Base-by-base conservation (phyloP, 2,329 filamentous ascomycete species). In the Bretziella fagacearum region DNA sequence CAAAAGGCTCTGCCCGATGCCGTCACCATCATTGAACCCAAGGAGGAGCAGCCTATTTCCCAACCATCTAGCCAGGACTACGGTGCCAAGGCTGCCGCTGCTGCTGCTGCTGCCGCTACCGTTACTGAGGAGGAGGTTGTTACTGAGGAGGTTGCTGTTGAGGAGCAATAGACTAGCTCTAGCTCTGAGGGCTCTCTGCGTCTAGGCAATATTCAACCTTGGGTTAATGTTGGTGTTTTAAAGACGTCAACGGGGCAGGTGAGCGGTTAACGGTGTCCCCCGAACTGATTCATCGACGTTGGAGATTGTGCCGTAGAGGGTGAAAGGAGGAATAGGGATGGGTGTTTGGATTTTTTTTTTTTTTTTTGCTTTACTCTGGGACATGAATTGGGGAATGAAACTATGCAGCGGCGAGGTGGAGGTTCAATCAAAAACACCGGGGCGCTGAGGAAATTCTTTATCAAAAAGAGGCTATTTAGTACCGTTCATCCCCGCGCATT, bases 21-120 rank as follows among this genome's bases (percentile, higher is more conserved):
- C 66, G 91, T 98, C 68, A 96, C 89, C 67, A 91, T 98, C 71
- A 94, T 96, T 70, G 91, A 98, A 77, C 93, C 91, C 71, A 98
- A 98, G 84, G 91, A 98, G 73, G 91, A 98, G 79, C 78, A 87
- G 66, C 79, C 81, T 60, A 81, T 96, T 56, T 77, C 94, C 60
- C 86, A 94, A 70, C 91, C 91, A 64, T 81, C 89, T 69, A 89
- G 81, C 70, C 86, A 95, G 73, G 93, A 98, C 74, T 98, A 98
- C 72, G 91, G 91, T 62, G 85, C 89, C 59, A 98, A 98, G 84
- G 73, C 73, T 53, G 71, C 71, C 53, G 77, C 77, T 52, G 74
- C 76, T 54, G 79, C 74, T 55, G 73, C 74, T 58, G 69, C 71
- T 54, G 73, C 73, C 60, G 65, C 69, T 61, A 62, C 62, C 56